Evolutionary conservation across 2,329 filamentous ascomycete genomes (phyloP), one percentile per base, ranked within the genome.

Genomic region (Fusarium devonianum): DNA sequence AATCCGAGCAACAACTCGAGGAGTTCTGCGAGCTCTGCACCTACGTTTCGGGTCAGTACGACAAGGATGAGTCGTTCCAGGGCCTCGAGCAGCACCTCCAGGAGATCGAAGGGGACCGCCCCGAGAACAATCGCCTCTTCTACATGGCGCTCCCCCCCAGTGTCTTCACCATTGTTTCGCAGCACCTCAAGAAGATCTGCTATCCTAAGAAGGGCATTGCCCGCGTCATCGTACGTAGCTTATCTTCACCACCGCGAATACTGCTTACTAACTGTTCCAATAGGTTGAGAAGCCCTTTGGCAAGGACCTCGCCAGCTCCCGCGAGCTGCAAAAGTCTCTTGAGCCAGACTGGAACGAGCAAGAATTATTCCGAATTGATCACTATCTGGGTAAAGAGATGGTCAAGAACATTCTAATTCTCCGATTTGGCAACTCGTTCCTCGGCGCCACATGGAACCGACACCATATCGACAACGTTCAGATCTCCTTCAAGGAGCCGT

Each of bases 311-410:
- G 86, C 83, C 48, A 97, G 92, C 78, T 97, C 94, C 43, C 87
- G 94, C 52, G 91, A 96, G 75, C 84, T 99, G 54, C 93, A 97
- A 72, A 92, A 90, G 74, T 95, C 94, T 7, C 85, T 99, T 58
- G 90, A 93, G 71, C 94, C 94, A 32, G 92, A 99, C 78, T 99
- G 94, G 95, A 94, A 90, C 70, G 95, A 99, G 76, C 93, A 97
- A 43, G 94, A 99, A 78, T 87, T 99, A 63, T 99, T 95, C 86
- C 92, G 94, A 70, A 99, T 99, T 69, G 94, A 99, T 74, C 94
- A 99, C 79, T 99, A 99, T 75, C 85, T 99, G 36, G 95, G 95
- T 68, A 99, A 99, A 83, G 94, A 99, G 78, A 99, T 99, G 94
- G 94, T 99, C 68, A 99, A 99, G 86, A 99, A 99, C 78, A 95